Base-by-base conservation (phyloP, 2,329 filamentous ascomycete genomes). In the Fusarium falciforme region DNA sequence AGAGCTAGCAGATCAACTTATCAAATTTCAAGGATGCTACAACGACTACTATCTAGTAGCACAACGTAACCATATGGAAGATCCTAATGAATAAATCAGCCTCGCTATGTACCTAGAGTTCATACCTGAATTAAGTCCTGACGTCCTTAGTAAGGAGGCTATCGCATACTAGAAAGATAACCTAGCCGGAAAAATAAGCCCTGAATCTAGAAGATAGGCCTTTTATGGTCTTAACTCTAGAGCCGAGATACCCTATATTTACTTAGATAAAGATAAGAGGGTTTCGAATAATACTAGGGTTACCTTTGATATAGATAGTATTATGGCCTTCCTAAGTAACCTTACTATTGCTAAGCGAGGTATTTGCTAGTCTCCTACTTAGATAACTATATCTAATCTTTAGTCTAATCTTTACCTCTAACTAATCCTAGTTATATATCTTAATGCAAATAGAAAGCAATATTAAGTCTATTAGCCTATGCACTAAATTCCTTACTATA, bases 241-340 rank as follows among this genome's bases (percentile, higher is more conserved):
- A 60, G 57, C 35, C 4, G 7, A 60, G 38, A 42, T 60, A 42
- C 27, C 25, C 11, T 20, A 60, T 5, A 60, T 60, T 31, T 60
- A 17, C 36, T 10, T 60, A 20, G 57, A 60, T 42, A 17, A 60
- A 60, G 36, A 60, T 57, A 20, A 63, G 36, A 36, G 33, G 27
- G 35, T 63, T 31, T 40, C 25, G 7, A 20, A 25, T 16, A 11
- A 38, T 63, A 35, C 35, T 17, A 25, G 47, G 4, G 33, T 33
- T 42, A 54, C 44, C 25, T 63, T 63, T 14, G 17, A 65, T 35
- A 22, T 66, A 25, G 49, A 66, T 42, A 66, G 49, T 16, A 6
- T 66, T 47, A 20, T 2, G 33, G 64, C 44, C 16, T 61, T 61
- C 12, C 47, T 47, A 17, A 42, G 33, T 12, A 63, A 55, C 44